Conservation (phyloP, 2,329 filamentous ascomycete genomes). For the Phyllosticta citribraziliensis region DNA sequence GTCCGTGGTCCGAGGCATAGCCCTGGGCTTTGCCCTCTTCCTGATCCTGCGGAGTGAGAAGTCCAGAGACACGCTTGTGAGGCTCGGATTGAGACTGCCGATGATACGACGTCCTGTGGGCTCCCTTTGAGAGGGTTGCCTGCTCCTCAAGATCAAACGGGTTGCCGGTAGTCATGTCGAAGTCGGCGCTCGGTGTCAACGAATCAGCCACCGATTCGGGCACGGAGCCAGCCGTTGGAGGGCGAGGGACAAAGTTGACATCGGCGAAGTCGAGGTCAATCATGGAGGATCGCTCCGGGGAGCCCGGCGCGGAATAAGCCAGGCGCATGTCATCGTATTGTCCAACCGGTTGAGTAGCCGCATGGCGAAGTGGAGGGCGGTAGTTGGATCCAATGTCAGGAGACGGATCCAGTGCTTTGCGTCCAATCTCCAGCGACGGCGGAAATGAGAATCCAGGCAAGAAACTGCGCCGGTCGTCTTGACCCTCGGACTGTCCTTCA, state of each 20-base stretch:
- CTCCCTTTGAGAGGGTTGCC: constrained; percentile 27
- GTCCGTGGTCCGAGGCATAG: constrained; percentile 21
- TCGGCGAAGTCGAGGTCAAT: constrained; percentile 34
- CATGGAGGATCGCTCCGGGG: constrained; percentile 33
- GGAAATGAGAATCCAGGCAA: constrained; percentile 6
- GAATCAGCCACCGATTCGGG: constrained; percentile 22
- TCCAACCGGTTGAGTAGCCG: constrained; percentile 30
- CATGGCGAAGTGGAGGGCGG: constrained; percentile 32
- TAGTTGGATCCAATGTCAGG: constrained; percentile 25
- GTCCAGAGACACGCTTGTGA: constrained; percentile 16
- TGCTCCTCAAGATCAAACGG: constrained; percentile 42
- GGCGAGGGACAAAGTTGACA: constrained; percentile 29
- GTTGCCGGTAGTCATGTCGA: constrained; percentile 26
- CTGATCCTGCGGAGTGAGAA: constrained; percentile 26
- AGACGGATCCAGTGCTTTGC: constrained; percentile 15
- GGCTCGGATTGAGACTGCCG: constrained; percentile 32
- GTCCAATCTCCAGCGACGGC: neutral
- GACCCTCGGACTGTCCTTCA: constrained; percentile 2
- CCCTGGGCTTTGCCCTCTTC: constrained; percentile 22
- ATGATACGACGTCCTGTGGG: constrained; percentile 29
- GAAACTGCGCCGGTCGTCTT: neutral
- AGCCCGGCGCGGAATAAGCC: constrained; percentile 23
- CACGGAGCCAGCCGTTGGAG: constrained; percentile 33
- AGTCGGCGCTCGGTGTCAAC: constrained; percentile 17
- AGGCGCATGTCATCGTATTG: constrained; percentile 30